Conservation (phyloP, 1,139 yeast species). For the Hansenula sp. region DNA sequence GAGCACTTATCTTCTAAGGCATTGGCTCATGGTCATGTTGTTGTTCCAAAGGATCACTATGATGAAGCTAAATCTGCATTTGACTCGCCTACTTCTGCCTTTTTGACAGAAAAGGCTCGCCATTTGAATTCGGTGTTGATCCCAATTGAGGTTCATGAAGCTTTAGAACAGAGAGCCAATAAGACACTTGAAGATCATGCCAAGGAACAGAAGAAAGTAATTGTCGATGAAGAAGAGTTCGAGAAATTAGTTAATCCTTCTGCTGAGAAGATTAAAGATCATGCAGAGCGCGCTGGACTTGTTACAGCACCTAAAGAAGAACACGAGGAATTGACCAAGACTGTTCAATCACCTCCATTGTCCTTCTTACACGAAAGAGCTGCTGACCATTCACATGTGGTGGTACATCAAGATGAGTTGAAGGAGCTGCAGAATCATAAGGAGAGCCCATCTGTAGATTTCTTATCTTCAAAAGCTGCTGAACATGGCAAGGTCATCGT, state of each 20-base stretch:
- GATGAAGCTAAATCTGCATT: conserved; percentile 18
- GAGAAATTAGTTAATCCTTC: conserved; percentile 12
- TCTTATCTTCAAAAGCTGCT: conserved; percentile 10
- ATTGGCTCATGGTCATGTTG: conserved; percentile 21
- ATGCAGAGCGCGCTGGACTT: conserved; percentile 41
- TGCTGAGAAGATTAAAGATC: conserved; percentile 16
- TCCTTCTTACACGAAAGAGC: conserved; percentile 4
- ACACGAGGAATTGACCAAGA: conserved; percentile 17
- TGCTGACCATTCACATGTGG: conserved; percentile 11
- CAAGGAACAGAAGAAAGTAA: conserved; percentile 7
- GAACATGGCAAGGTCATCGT: neutral
- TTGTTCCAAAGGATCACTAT: conserved; percentile 15
- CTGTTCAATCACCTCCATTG: conserved; percentile 17
- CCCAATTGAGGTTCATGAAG: conserved; percentile 17
- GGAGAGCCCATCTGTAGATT: conserved; percentile 23
- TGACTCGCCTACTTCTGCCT: conserved; percentile 19
- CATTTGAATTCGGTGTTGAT: neutral
- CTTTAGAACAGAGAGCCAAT: conserved; percentile 9
- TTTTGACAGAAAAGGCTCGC: neutral
- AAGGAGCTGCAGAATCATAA: neutral
- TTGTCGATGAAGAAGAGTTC: conserved; percentile 17
- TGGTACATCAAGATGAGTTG: neutral
- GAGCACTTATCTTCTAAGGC: conserved; percentile 24
- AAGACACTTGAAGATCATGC: conserved; percentile 5
- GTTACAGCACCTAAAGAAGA: conserved; percentile 35